Evolutionary conservation across 495 filamentous ascomycete genomes (phyloP).

Genomic region (Podospora tetraspora): DNA sequence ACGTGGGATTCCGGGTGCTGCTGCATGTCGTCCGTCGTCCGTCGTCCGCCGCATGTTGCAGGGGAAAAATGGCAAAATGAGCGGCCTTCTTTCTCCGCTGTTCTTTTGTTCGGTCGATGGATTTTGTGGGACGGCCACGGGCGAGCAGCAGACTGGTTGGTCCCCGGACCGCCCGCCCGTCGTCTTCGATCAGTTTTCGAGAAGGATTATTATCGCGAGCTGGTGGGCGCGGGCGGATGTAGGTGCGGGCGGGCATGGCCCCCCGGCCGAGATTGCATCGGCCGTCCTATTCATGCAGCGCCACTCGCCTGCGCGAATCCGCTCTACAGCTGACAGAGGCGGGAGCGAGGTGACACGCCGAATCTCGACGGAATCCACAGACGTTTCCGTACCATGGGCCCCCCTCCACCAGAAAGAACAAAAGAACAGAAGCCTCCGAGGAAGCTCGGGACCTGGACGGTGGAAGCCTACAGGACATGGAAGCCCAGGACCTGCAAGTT

Average conservation of each 20-base stretch:
- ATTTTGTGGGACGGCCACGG: background rate
- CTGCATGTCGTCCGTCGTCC: background rate
- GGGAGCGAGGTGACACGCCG: background rate
- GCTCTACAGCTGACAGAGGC: background rate
- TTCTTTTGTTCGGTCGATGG: background rate
- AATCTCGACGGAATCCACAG: slow-evolving; percentile 11
- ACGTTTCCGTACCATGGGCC: background rate
- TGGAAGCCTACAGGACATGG: too few species aligned
- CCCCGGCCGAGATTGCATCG: slow-evolving; percentile 20
- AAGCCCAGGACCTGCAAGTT: background rate
- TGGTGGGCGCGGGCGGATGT: slow-evolving; percentile 20
- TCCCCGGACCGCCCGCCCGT: background rate
- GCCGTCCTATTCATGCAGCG: slow-evolving; percentile 25
- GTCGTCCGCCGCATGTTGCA: background rate
- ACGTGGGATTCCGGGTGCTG: too few species aligned
- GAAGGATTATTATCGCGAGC: slow-evolving; percentile 27
- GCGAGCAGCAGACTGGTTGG: background rate
- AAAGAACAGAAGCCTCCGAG: background rate
- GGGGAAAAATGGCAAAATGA: too few species aligned
- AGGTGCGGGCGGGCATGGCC: slow-evolving; percentile 8
- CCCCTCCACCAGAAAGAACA: background rate
- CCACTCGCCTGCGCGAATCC: slow-evolving; percentile 4
- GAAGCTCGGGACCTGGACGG: background rate
- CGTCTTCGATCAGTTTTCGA: slow-evolving; percentile 35
- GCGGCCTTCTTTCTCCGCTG: background rate